Evolutionary conservation across 345 rosid genomes (phyloP).

Genomic region (Lagerstroemia speciosa): DNA sequence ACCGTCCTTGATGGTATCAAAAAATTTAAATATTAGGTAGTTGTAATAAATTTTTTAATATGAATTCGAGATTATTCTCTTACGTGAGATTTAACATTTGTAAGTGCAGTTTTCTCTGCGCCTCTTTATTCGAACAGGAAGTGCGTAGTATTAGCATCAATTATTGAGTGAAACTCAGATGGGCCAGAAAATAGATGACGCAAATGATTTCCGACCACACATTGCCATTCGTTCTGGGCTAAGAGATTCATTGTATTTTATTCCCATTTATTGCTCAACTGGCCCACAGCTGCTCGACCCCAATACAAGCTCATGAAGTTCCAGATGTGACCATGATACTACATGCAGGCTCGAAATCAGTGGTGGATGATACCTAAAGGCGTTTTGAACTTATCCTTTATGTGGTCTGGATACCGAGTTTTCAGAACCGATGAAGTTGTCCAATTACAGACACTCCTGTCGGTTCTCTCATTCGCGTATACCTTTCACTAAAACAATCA

Average conservation of each 20-base stretch:
- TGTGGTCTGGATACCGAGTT: not conserved
- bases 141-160: no score
- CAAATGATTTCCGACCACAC: not conserved
- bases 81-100: no score
- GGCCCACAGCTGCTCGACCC: not conserved
- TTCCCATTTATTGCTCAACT: not conserved
- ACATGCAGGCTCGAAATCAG: not conserved
- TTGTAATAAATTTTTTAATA: no score
- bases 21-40: no score
- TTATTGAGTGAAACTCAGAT: not conserved
- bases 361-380: not conserved
- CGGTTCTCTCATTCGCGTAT: not conserved
- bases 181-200: not conserved
- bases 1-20: no score
- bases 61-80: no score
- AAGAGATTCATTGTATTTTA: not conserved
- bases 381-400: not conserved
- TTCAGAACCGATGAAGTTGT: not conserved
- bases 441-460: not conserved
- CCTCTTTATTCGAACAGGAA: no score
- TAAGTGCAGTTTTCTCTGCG: no score
- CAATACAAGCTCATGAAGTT: not conserved
- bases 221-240: not conserved
- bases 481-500: not conserved
- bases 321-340: not conserved